phyloP scores from a whole-genome alignment of 441 rosid species.

The Erodium moschatum region DNA sequence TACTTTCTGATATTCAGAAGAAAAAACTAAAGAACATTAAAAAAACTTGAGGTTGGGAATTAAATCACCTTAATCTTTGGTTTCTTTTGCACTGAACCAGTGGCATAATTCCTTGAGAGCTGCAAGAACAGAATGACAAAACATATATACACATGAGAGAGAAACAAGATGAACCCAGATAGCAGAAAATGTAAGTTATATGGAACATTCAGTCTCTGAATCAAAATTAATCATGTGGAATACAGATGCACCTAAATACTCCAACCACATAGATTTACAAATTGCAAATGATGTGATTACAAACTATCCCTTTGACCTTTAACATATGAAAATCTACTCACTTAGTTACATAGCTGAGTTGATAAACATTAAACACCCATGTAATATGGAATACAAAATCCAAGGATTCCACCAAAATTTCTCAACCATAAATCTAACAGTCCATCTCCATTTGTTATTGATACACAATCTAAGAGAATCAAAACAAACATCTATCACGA shows the following conservation, averaged over 20 bases:
- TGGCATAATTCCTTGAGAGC: constrained; percentile 42
- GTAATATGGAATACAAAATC: not conserved
- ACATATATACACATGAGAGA: not conserved
- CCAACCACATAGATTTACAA: not conserved
- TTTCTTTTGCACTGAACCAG: constrained; percentile 35
- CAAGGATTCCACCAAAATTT: not conserved
- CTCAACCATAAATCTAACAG: not conserved
- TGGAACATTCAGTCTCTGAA: not conserved
- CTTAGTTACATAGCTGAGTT: not conserved
- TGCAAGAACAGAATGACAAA: constrained; percentile 20
- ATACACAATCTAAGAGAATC: not conserved
- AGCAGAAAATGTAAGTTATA: not conserved
- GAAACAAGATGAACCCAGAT: not conserved
- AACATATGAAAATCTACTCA: not conserved
- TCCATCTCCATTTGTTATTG: no score
- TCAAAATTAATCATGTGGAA: not conserved
- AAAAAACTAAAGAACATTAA: not conserved
- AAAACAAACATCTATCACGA: constrained; percentile 4
- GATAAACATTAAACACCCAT: no score
- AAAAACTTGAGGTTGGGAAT: not conserved
- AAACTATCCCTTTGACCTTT: not conserved
- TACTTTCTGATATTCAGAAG: not conserved
- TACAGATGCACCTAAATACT: not conserved
- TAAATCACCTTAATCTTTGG: constrained; percentile 51
- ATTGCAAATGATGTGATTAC: not conserved